Conservation (phyloP, 2,329 filamentous ascomycete genomes). For the Sclerotinia borealis region DNA sequence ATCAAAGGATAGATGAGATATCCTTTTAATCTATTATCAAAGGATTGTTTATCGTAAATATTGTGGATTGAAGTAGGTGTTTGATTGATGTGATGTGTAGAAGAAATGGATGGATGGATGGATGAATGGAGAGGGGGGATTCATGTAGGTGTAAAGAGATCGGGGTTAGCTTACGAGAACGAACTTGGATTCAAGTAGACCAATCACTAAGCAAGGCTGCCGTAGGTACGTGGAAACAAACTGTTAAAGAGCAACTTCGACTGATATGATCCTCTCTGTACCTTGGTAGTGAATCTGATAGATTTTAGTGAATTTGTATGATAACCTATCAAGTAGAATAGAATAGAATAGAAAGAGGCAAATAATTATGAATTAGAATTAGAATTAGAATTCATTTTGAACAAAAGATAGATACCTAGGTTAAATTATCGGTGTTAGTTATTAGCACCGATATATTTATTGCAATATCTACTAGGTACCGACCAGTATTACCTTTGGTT, state of each 20-base stretch:
- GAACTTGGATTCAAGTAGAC: background rate
- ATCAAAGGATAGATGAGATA: background rate
- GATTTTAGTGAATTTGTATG: no score
- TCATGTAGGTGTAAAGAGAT: background rate
- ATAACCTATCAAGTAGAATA: no score
- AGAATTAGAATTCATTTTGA: no score
- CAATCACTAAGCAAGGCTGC: background rate
- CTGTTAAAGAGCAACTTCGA: background rate
- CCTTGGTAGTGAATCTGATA: no score
- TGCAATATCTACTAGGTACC: no score
- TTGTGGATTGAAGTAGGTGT: background rate
- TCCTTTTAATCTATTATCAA: background rate
- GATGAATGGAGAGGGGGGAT: background rate
- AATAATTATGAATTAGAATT: no score
- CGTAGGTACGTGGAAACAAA: background rate
- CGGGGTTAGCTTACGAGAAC: background rate
- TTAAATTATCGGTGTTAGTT: no score
- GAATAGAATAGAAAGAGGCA: no score
- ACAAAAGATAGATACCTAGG: no score
- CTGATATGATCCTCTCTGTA: no score
- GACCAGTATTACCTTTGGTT: no score
- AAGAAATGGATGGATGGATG: background rate
- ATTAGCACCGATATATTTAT: no score
- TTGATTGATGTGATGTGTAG: background rate
- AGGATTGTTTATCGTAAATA: background rate